phyloP scores from a whole-genome alignment of 768 basidiomycete genomes.

The Mycena belliarum region DNA sequence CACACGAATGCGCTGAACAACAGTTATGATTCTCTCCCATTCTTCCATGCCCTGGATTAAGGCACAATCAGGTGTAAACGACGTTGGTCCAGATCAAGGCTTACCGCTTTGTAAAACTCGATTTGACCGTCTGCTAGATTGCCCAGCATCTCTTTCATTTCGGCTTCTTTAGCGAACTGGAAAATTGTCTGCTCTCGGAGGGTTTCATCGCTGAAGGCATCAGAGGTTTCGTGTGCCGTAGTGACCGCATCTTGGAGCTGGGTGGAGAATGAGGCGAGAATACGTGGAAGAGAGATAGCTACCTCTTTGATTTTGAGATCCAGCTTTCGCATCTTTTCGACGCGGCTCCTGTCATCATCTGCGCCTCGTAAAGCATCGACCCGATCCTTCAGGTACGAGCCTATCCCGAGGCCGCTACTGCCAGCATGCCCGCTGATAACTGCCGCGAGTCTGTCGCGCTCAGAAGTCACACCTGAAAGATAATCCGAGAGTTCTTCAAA shows the following conservation, averaged over 20 bases:
- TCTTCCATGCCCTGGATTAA: slow-evolving; percentile 83
- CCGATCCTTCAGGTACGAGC: slow-evolving; percentile 88
- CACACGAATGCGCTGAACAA: slow-evolving; percentile 92
- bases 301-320: slow-evolving; percentile 97
- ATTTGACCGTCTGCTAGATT: slow-evolving; percentile 93
- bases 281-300: slow-evolving; percentile 18
- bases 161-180: slow-evolving; percentile 86
- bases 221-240: slow-evolving; percentile 92
- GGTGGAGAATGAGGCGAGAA: slow-evolving; percentile 6
- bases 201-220: slow-evolving; percentile 95
- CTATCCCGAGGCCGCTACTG: slow-evolving; percentile 79
- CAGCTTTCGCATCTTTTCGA: slow-evolving; percentile 91
- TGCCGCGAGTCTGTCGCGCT: slow-evolving; percentile 90
- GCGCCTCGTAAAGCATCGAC: slow-evolving; percentile 91
- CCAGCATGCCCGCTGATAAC: slow-evolving; percentile 88
- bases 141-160: slow-evolving; percentile 95
- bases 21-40: slow-evolving; percentile 93
- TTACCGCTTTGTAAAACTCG: slow-evolving; percentile 86
- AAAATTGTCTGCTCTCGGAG: slow-evolving; percentile 89
- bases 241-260: slow-evolving; percentile 97
- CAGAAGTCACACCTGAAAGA: slow-evolving; percentile 86
- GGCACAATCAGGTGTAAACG: not conserved
- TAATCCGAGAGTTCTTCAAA: slow-evolving; percentile 97
- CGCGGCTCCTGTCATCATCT: slow-evolving; percentile 90
- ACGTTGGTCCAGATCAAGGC: not conserved